Conservation (phyloP, 2,329 filamentous ascomycete species). For the Davidsoniella australis region DNA sequence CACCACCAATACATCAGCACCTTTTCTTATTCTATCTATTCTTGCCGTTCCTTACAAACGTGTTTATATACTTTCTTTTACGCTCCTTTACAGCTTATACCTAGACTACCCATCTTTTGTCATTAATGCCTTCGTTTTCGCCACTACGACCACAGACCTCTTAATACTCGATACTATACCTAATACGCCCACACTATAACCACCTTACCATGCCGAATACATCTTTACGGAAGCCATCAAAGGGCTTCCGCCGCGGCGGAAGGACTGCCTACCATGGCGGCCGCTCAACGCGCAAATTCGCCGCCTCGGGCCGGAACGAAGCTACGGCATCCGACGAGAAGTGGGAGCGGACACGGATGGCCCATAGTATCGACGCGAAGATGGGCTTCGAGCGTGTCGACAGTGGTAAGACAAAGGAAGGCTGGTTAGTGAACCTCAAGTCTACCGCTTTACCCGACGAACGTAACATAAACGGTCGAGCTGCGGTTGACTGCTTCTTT, state of each 20-base stretch:
- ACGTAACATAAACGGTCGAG: constrained; percentile 64
- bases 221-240: constrained; percentile 40
- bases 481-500: constrained; percentile 94
- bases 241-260: constrained; percentile 51
- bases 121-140: constrained; percentile 1
- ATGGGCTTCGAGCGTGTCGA: constrained; percentile 93
- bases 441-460: constrained; percentile 77
- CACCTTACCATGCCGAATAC: constrained; percentile 40
- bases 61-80: not conserved
- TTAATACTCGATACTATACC: constrained; percentile 3
- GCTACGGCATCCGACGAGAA: constrained; percentile 85
- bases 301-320: constrained; percentile 63
- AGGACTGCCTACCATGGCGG: constrained; percentile 55
- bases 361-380: constrained; percentile 78
- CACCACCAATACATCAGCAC: not conserved
- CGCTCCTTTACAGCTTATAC: constrained; percentile 1
- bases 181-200: constrained; percentile 2
- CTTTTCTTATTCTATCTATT: no score
- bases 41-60: no score
- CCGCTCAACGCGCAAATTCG: constrained; percentile 56
- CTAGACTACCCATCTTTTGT: not conserved
- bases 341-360: constrained; percentile 67
- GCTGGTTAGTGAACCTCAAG: constrained; percentile 94
- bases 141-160: not conserved
- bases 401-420: constrained; percentile 60